Evolutionary conservation across 1,139 yeast genomes (phyloP).

Genomic region (Groenewaldozyma auringiensis): DNA sequence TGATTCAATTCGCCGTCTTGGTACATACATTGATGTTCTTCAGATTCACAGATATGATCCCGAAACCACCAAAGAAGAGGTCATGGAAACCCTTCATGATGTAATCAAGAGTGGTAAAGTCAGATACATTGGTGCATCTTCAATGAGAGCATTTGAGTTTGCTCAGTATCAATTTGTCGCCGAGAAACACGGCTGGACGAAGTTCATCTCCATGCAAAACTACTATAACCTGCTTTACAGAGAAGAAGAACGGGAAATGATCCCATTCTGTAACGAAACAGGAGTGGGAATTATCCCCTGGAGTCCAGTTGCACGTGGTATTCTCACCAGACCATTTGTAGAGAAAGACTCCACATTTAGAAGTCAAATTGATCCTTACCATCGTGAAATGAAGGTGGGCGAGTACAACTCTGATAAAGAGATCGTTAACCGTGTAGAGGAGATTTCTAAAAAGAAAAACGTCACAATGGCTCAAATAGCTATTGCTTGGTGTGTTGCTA

Average conservation of each 20-base stretch:
- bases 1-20: conserved; percentile 46
- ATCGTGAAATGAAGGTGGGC: conserved; percentile 19
- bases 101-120: conserved; percentile 42
- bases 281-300: conserved; percentile 47
- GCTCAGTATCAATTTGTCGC: conserved; percentile 45
- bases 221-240: conserved; percentile 48
- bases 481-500: conserved; percentile 46
- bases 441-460: conserved; percentile 39
- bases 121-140: conserved; percentile 54
- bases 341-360: conserved; percentile 7
- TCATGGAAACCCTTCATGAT: conserved; percentile 48
- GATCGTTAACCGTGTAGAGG: conserved; percentile 46
- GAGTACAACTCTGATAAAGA: conserved; percentile 16
- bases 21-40: conserved; percentile 69
- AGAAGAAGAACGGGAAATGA: conserved; percentile 57
- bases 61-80: conserved; percentile 41
- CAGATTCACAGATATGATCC: conserved; percentile 57
- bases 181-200: conserved; percentile 45
- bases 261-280: conserved; percentile 42
- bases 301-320: conserved; percentile 45
- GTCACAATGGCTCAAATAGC: conserved; percentile 48
- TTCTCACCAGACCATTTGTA: conserved; percentile 39
- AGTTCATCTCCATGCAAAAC: conserved; percentile 54
- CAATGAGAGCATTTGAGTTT: conserved; percentile 41
- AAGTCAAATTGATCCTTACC: conserved; percentile 2